A percentile compares a stretch with the other conserved stretches of the same genome.
Evolutionary conservation across 495 filamentous ascomycete species (phyloP).

Genomic region (Annulohypoxylon maeteangense): DNA sequence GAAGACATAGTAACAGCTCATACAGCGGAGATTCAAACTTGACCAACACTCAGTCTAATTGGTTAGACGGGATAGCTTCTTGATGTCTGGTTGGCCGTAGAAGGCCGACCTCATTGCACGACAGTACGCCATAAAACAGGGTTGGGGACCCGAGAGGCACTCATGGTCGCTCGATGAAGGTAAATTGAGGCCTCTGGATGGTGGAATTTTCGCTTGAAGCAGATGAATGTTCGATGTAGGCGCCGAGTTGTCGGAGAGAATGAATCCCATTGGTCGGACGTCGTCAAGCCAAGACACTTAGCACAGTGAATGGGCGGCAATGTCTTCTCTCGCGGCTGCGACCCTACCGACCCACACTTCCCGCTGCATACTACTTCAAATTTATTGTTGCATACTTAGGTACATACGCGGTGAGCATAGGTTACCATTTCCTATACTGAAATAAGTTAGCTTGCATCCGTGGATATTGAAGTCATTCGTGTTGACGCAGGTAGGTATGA

Average conservation of each 20-base stretch:
- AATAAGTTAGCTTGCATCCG: not conserved
- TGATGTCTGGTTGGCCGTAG: constrained; percentile 29
- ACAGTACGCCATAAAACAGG: constrained; percentile 24
- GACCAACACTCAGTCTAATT: constrained; percentile 27
- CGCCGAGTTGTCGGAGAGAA: constrained; percentile 36
- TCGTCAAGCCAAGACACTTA: constrained; percentile 15
- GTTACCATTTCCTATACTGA: not conserved
- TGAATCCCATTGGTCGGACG: constrained; percentile 29
- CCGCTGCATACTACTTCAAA: constrained; percentile 27
- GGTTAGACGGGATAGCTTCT: constrained; percentile 16
- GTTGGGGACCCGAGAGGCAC: constrained; percentile 27
- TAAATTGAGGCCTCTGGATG: constrained; percentile 40
- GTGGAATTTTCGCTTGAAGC: constrained; percentile 40
- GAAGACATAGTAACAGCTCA: constrained; percentile 7
- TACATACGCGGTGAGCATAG: constrained; percentile 21
- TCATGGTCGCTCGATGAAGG: constrained; percentile 44
- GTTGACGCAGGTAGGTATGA: constrained; percentile 3
- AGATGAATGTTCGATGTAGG: constrained; percentile 46
- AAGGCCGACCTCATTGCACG: constrained; percentile 23
- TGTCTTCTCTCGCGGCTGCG: constrained; percentile 45
- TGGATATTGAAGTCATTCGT: constrained; percentile 3
- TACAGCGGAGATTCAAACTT: constrained; percentile 10
- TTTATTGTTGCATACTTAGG: not conserved
- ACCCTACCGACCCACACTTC: constrained; percentile 38
- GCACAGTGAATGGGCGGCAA: constrained; percentile 43